phyloP scores from a whole-genome alignment of 441 rosid genomes.

The Erodium trifolium region DNA sequence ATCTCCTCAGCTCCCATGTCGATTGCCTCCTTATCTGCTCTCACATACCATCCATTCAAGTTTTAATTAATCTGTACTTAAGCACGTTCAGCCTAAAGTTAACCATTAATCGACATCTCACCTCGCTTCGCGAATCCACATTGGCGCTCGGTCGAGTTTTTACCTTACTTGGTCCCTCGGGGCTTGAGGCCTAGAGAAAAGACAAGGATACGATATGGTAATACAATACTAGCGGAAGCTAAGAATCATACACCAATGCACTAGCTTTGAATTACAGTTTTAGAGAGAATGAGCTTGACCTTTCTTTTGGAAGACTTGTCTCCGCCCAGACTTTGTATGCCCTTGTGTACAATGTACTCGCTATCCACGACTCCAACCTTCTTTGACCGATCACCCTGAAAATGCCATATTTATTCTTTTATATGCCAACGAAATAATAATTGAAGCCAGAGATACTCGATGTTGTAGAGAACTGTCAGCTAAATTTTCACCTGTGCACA shows the following conservation, averaged over 20 bases:
- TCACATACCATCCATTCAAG: no score
- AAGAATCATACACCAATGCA: background rate
- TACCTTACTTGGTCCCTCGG: background rate
- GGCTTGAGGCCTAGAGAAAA: background rate
- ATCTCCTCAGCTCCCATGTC: conserved; percentile 60
- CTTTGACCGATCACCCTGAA: conserved; percentile 76
- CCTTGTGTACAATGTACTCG: conserved; percentile 77
- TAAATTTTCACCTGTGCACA: conserved; percentile 65
- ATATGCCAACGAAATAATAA: background rate
- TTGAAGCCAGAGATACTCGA: background rate
- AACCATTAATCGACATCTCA: conserved; percentile 15
- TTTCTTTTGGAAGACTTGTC: background rate
- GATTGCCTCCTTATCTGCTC: conserved; percentile 82
- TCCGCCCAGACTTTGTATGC: conserved; percentile 66
- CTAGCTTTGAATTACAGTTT: no score
- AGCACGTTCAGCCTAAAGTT: no score
- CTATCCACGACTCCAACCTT: conserved; percentile 82
- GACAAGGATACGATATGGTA: background rate
- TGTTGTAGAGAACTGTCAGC: no score
- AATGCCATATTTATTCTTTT: background rate
- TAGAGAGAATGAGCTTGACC: background rate
- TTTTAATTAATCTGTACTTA: no score
- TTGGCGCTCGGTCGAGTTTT: background rate
- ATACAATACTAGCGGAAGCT: background rate
- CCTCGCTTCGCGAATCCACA: conserved; percentile 57